Evolutionary conservation across 1,139 yeast species (phyloP).

Genomic region (Suzukiozyma palmioleophila): DNA sequence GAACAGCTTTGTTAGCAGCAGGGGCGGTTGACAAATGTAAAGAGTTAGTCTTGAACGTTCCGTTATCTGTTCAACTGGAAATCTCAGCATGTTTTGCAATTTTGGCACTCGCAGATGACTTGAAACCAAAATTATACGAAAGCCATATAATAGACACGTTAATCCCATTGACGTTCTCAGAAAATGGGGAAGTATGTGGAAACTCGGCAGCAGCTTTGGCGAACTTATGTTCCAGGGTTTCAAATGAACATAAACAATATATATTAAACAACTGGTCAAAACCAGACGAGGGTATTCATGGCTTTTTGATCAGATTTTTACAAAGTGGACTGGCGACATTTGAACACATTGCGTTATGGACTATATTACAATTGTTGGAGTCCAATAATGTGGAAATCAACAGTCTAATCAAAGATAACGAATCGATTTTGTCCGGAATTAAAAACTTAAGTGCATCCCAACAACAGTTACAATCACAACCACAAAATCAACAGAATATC

Average conservation of each 20-base stretch:
- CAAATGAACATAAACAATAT: slow-evolving; percentile 65
- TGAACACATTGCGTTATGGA: slow-evolving; percentile 98
- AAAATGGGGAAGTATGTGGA: slow-evolving; percentile 94
- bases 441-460: slow-evolving; percentile 46
- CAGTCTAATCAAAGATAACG: slow-evolving; percentile 56
- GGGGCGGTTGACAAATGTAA: slow-evolving; percentile 95
- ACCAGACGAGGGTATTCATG: slow-evolving; percentile 83
- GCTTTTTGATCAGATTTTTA: slow-evolving; percentile 76
- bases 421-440: slow-evolving; percentile 53
- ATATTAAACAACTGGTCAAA: slow-evolving; percentile 75
- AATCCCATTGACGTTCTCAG: slow-evolving; percentile 84
- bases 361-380: slow-evolving; percentile 87
- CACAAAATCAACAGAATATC: slow-evolving; percentile 23
- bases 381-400: slow-evolving; percentile 73
- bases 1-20: slow-evolving; percentile 87
- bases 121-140: slow-evolving; percentile 79
- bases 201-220: slow-evolving; percentile 98
- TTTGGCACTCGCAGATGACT: slow-evolving; percentile 91
- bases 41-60: slow-evolving; percentile 78
- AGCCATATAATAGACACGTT: slow-evolving; percentile 84
- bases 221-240: slow-evolving; percentile 84
- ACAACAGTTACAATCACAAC: slow-evolving; percentile 27
- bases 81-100: slow-evolving; percentile 97
- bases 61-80: slow-evolving; percentile 89
- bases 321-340: slow-evolving; percentile 90